Evolutionary conservation across 2,329 filamentous ascomycete genomes (phyloP).

Genomic region (Graphiopsis chlorocephala): DNA sequence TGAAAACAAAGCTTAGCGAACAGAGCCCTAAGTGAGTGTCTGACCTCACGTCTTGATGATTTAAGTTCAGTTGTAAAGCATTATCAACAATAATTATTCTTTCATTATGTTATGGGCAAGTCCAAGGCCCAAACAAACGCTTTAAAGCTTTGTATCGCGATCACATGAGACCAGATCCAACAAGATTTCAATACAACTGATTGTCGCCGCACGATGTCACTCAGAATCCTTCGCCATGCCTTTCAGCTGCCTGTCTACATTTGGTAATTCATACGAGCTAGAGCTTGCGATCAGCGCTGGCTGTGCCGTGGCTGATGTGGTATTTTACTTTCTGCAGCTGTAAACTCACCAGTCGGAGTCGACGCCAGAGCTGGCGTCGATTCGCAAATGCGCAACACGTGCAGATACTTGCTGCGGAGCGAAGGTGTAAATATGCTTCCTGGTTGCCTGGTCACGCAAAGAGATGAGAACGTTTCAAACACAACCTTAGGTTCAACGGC

Average conservation of each 20-base stretch:
- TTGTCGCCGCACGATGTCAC: background rate
- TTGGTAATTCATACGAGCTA: background rate
- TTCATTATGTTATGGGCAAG: background rate
- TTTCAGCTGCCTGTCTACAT: background rate
- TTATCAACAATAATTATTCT: background rate
- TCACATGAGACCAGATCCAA: background rate
- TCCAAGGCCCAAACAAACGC: background rate
- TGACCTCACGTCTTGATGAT: background rate
- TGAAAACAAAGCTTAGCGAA: background rate
- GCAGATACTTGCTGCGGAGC: background rate
- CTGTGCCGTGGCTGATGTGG: background rate
- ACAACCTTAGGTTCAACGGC: too few species aligned
- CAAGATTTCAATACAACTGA: background rate
- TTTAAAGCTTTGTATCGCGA: background rate
- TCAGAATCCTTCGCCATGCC: background rate
- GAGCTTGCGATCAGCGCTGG: background rate
- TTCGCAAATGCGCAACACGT: background rate
- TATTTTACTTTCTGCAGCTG: background rate
- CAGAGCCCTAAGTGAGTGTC: background rate
- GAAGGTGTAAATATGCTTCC: background rate
- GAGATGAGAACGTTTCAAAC: background rate
- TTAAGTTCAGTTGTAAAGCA: background rate
- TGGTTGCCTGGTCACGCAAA: background rate
- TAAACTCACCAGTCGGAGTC: background rate
- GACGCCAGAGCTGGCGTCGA: background rate